Evolutionary conservation across 805 yeast species (phyloP), one percentile per base, ranked within the genome.

Genomic region (Ogataea saltuana): DNA sequence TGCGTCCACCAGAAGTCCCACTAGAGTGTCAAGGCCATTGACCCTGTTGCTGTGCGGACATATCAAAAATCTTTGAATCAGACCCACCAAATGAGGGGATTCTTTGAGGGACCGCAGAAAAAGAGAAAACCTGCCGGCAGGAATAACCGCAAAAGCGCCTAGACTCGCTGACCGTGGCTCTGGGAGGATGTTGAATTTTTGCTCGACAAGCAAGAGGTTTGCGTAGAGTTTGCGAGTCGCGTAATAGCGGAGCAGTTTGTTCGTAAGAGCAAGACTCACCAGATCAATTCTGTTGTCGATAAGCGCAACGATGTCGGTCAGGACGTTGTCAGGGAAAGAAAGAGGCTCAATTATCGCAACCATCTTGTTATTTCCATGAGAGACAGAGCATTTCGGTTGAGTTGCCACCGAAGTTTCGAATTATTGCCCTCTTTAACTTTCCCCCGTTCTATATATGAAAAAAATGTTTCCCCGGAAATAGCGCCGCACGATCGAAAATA

Each of bases 291-390:
- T 33, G 10, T 13, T 27, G 19, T 38, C 40, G 8, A 52, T 22
- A 6, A 29, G 20, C 1, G 41, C 28, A 15, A 49, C 45, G 7
- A 54, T 33, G n/a, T 16, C 28, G 7, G 30, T 27, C 13, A 52
- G 13, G 17, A 54, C 49, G 38, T 52, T 52, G 21, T 44, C 51
- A 4, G 57, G 57, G 17, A 43, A 16, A 4, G 17, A 8, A 4
- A 22, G 26, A 4, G 19, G 35, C n/a, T 36, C 25, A 6, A 15
- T 23, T 34, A 25, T 6, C 5, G 18, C 26, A 22, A 22, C 7
- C 26, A 22, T 22, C 10, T 22, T 8, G 26, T n/a, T n/a, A 13
- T 6, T 10, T 25, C 28, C 28, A 25, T 25, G 28, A 25, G 10
- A 13, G 6, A 5, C 12, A 25, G 10, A 5, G 12, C 6, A 10